Evolutionary conservation across 2,329 filamentous ascomycete genomes (phyloP).

Genomic region (Talaromyces pinophilus): DNA sequence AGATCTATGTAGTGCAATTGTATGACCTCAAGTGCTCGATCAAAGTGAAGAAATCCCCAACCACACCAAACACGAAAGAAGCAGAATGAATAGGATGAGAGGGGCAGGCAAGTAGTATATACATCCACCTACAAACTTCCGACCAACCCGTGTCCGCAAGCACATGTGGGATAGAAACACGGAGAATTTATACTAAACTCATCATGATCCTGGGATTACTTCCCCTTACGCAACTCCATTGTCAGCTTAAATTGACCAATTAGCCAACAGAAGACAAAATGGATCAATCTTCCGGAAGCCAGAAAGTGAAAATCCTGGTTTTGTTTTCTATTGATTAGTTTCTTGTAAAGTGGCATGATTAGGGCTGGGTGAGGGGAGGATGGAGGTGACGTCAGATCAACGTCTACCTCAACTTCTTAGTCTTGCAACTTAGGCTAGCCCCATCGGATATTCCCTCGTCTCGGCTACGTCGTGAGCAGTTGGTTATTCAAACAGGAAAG

Average conservation of each 20-base stretch:
- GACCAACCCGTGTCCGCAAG: not conserved
- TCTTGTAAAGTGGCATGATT: not conserved
- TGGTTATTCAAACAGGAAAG: not conserved
- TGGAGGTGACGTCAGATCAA: conserved; percentile 1
- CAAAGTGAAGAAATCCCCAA: not conserved
- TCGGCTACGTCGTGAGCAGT: too few relatives aligned
- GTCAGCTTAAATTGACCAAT: not conserved
- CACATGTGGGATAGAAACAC: not conserved
- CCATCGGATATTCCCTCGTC: too few relatives aligned
- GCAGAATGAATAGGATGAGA: not conserved
- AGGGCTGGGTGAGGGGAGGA: not conserved
- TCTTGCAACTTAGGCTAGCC: too few relatives aligned
- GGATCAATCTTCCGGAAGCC: not conserved
- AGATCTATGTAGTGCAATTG: not conserved
- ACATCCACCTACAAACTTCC: not conserved
- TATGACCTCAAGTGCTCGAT: not conserved
- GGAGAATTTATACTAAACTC: not conserved
- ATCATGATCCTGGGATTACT: not conserved
- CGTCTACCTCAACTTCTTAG: not conserved
- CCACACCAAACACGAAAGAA: not conserved
- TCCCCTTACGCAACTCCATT: not conserved
- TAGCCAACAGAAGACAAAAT: not conserved
- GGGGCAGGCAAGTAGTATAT: not conserved
- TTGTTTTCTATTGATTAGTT: not conserved
- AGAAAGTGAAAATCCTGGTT: not conserved